phyloP scores from a whole-genome alignment of 495 filamentous ascomycete species.

The Xylaria flabelliformis region DNA sequence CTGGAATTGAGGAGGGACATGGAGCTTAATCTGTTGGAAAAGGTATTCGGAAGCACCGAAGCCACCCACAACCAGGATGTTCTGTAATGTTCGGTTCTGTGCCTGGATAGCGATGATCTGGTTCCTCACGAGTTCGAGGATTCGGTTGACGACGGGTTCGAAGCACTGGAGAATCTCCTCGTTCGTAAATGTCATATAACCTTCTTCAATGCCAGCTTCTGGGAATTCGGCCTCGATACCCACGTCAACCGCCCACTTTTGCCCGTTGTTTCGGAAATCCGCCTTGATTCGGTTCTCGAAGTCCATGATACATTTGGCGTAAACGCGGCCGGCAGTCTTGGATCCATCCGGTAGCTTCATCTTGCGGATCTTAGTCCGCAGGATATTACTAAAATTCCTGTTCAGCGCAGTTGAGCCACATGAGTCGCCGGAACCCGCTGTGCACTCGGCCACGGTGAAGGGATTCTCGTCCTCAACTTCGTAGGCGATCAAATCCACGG shows the following conservation, averaged over 20 bases:
- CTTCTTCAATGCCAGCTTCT: conserved; percentile 77
- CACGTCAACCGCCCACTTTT: conserved; percentile 80
- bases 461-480: conserved; percentile 79
- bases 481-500: conserved; percentile 78
- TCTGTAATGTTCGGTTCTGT: conserved; percentile 73
- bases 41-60: conserved; percentile 80
- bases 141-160: conserved; percentile 74
- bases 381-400: conserved; percentile 77
- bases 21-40: conserved; percentile 83
- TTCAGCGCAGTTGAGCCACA: conserved; percentile 77
- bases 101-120: conserved; percentile 82
- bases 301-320: conserved; percentile 82
- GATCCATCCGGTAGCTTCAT: conserved; percentile 80
- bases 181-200: conserved; percentile 84
- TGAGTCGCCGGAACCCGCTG: conserved; percentile 75
- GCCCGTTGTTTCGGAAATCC: conserved; percentile 80
- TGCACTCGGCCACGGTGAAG: conserved; percentile 77
- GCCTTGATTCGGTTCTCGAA: conserved; percentile 82
- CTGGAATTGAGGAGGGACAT: conserved; percentile 80
- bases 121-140: conserved; percentile 74
- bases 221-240: conserved; percentile 80
- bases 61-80: conserved; percentile 75
- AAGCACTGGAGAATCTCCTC: conserved; percentile 82
- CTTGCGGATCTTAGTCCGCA: conserved; percentile 76
- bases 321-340: conserved; percentile 75